phyloP scores from a whole-genome alignment of 2,329 filamentous ascomycete genomes.

The Camillea tinctor region DNA sequence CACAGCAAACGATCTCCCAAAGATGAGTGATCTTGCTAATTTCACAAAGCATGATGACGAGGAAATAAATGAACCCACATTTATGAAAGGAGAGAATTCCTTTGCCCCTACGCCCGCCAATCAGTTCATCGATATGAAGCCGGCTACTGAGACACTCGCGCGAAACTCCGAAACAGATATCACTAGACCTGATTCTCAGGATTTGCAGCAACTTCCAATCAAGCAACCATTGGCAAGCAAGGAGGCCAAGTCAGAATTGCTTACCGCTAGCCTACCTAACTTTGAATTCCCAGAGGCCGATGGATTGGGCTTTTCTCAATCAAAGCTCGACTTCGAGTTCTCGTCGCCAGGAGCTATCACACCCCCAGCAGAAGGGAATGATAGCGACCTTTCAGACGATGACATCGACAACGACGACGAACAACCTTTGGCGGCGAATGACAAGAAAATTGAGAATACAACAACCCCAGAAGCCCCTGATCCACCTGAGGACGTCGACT shows the following conservation, averaged over 20 bases:
- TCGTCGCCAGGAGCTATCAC: conserved; percentile 22
- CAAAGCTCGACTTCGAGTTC: conserved; percentile 27
- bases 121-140: not conserved
- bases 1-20: not conserved
- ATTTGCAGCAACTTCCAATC: not conserved
- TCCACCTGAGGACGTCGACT: conserved; percentile 10
- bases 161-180: not conserved
- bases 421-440: not conserved
- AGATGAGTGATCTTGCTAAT: not conserved
- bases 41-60: not conserved
- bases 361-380: conserved; percentile 3
- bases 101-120: not conserved
- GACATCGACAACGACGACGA: not conserved
- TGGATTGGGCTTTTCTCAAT: conserved; percentile 21
- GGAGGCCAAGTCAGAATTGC: not conserved
- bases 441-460: not conserved
- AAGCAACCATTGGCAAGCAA: not conserved
- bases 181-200: not conserved
- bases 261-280: not conserved
- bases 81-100: not conserved
- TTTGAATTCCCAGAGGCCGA: not conserved
- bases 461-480: conserved; percentile 4
- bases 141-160: not conserved
- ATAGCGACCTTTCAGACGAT: no score
- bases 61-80: not conserved